Evolutionary conservation across 2,329 filamentous ascomycete genomes (phyloP), one percentile per base, ranked within the genome.

Genomic region (Diaporthe citrichinensis): DNA sequence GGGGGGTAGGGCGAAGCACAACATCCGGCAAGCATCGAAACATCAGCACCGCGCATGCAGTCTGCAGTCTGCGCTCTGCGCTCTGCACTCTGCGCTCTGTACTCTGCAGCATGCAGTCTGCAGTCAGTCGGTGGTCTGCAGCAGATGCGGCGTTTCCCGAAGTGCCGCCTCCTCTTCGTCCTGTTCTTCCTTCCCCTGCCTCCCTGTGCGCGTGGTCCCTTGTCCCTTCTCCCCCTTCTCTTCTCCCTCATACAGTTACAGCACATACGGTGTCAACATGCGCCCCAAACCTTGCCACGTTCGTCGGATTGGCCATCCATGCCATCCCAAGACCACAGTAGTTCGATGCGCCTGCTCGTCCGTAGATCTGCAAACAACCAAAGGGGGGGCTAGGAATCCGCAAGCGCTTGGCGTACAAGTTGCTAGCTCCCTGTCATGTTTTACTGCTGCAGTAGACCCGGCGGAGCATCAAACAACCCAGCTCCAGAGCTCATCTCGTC

Each of bases 221-320:
- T 55, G 51, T 28, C 25, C 51, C 53, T 14, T 23, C 20, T 5
- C 8, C 39, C 44, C 20, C 58, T 23, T 17, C 17, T 44, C 17
- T 44, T 44, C 17, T 61, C 58, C 36, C 15, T 31, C 41, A 65
- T 31, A 34, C 44, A 67, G 44, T 67, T 20, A 51, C 44, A 67
- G 62, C 41, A 67, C 62, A 51, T 51, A n/a, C 20, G 20, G 62
- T 67, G 62, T 67, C 62, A 67, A 67, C 28, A 51, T 51, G 62
- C 44, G 44, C 62, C 62, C 31, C 44, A 53, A 49, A n/a, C 65
- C 49, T 55, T 69, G 46, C 34, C 46, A 69, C 65, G 49, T 69
- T 55, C 65, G 65, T 69, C 65, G 65, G 49, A 55, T 68, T 68
- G 65, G 65, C 65, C 62, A 68, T 53, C 65, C 65, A 68, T 68